phyloP scores from a whole-genome alignment of 164 flowering plant genomes.

The Stephania yunnanensis region DNA sequence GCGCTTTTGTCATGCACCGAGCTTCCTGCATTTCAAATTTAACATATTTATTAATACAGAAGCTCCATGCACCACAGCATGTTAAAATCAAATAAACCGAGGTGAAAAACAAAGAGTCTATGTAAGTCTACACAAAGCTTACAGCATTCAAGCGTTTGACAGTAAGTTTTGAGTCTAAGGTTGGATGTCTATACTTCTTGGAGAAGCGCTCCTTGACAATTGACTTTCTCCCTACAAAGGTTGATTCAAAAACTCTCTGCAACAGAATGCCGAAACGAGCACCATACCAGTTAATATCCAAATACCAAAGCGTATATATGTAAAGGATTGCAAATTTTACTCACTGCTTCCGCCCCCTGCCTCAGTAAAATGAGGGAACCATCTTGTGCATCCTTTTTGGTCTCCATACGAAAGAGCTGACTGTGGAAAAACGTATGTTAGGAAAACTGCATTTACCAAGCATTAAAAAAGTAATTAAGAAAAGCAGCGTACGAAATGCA shows the following conservation, averaged over 20 bases:
- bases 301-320: neutral
- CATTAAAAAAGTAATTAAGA: no score
- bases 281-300: neutral
- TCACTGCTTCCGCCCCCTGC: conserved; percentile 99
- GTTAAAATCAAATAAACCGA: neutral
- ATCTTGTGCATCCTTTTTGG: conserved; percentile 30
- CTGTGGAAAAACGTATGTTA: neutral
- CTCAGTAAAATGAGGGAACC: conserved; percentile 54
- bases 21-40: conserved; percentile 30
- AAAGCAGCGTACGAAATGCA: neutral
- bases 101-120: neutral
- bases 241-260: conserved; percentile 83
- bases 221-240: conserved; percentile 68
- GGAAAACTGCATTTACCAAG: conserved; percentile 1
- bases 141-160: conserved; percentile 89
- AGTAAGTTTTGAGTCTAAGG: conserved; percentile 75
- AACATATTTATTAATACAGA: neutral
- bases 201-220: conserved; percentile 90
- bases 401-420: conserved; percentile 28
- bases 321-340: conserved; percentile 21
- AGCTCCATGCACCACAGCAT: neutral
- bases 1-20: conserved; percentile 96
- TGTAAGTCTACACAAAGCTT: conserved; percentile 20
- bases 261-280: conserved; percentile 2
- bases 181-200: conserved; percentile 92